Evolutionary conservation across 1,139 yeast species (phyloP), one percentile per base, ranked within the genome.

Genomic region (Pichia sp.): DNA sequence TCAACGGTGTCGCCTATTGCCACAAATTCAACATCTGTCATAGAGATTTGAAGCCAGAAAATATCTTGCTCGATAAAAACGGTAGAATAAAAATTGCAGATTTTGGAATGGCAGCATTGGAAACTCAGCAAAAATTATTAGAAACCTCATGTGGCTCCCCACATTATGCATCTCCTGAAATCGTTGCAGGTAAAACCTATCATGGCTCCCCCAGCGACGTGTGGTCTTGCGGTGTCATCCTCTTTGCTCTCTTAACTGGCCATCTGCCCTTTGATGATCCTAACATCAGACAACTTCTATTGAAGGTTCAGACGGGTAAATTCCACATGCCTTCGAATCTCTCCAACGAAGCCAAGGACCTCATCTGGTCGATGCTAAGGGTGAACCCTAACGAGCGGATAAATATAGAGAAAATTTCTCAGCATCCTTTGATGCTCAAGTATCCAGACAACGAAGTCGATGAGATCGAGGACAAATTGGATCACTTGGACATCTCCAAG

Each of bases 141-240:
- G 90, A 85, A 67, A 87, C 95, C 10, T 81, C 88, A 13, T 87
- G 95, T 73, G 95, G 95, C 3, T 84, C 90, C 43, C 95, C 95
- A 23, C 95, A 87, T 71, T 87, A 87, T 68, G 95, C 95, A 11
- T 89, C 95, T 7, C 95, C 95, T 1, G 95, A 87, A 72, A 87
- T 87, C 60, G 92, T 87, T 36, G 79, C 85, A 64, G 93, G 95
- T 13, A 79, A 81, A 63, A 81, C 81, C 58, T 87, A 87, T 67
- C 90, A 86, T 68, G 95, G 95, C 34, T 85, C 87, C 47, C 90
- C 90, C 51, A 83, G 90, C 57, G 95, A 87, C 70, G 85, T 87
- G 47, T 87, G 95, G 95, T 85, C 92, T 15, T 86, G 93, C 71
- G 95, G 95, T 66, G 87, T 87, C 44, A 86, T 87, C 47, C 73